Base-by-base conservation (phyloP, 164 flowering plant species). In the Piper longum region DNA sequence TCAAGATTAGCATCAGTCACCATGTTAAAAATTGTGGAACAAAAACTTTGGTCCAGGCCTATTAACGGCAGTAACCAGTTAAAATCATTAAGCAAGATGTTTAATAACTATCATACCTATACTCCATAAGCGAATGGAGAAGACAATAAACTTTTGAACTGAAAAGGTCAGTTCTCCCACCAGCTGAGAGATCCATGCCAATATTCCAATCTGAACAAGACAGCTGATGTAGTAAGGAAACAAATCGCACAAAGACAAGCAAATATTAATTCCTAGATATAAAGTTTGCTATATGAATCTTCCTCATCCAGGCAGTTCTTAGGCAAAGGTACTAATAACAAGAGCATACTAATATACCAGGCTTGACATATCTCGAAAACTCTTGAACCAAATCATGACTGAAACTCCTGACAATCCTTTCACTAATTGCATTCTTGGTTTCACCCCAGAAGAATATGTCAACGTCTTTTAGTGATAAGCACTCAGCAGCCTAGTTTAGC, bases 61-160 rank as follows among this genome's bases (percentile, higher is more conserved):
- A 48, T 8, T 3, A 9, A 48, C 14, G 52, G 52, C 52, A 48
- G 12, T 48, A 0, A 9, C 2, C 52, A 48, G 14, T 14, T 48
- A 48, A 48, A 48, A 9, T 9, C 3, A 48, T 48, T 5, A 14
- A 48, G 9, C 12, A 9, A 48, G 52, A 2, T 9, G 3, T 48
- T 48, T 44, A 44, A 5, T 5, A 44, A 44, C 8, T 14, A 48
- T n/a, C 70, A 64, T 36, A 91, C 98, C 89, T 89, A 78, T 91
- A 91, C 26, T 80, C 81, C 63, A 76, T 69, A 42, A 91, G 85
- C 62, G 83, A 80, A 54, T 83, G 81, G 62, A 89, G 62, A 17
- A 91, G 90, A 67, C 87, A 82, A 17, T 65, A 7, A 18, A 87
- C 81, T 76, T 87, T 89, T 4, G 80, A 39, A 7, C 86, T 76